phyloP scores from a whole-genome alignment of 2,329 filamentous ascomycete genomes.

The Sclerotinia glacialis region DNA sequence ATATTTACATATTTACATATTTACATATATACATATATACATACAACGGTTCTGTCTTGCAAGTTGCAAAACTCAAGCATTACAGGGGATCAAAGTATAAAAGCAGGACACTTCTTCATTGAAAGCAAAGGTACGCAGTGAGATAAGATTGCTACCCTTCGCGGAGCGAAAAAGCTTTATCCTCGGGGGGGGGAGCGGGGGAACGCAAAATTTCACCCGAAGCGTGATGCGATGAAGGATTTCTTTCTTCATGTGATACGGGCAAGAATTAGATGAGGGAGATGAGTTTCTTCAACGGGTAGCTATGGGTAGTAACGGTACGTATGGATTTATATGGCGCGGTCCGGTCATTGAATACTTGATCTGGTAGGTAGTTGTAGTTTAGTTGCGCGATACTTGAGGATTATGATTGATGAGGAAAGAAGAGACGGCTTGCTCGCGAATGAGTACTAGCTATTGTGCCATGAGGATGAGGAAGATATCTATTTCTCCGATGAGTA shows the following conservation, averaged over 20 bases:
- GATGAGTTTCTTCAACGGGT: background rate
- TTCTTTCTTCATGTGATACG: slow-evolving; percentile 1
- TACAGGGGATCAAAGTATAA: background rate
- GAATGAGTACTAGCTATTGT: background rate
- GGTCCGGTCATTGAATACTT: background rate
- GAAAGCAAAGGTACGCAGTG: background rate
- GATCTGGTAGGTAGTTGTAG: background rate
- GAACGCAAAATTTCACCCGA: slow-evolving; percentile 9
- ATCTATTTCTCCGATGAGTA: background rate
- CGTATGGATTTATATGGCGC: background rate
- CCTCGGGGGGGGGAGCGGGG: background rate
- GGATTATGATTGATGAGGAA: background rate
- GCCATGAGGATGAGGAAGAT: background rate
- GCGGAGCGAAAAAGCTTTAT: background rate
- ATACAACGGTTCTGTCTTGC: background rate
- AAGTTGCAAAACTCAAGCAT: background rate
- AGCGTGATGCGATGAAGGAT: background rate
- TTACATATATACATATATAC: background rate
- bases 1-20: no score
- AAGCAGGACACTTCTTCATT: no score
- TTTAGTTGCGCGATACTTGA: background rate
- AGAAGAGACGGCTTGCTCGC: background rate
- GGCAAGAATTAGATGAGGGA: background rate
- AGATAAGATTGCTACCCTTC: slow-evolving; percentile 3
- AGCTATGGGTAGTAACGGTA: background rate